Conservation (phyloP, 2,329 filamentous ascomycete genomes). For the Xylogone sp. region DNA sequence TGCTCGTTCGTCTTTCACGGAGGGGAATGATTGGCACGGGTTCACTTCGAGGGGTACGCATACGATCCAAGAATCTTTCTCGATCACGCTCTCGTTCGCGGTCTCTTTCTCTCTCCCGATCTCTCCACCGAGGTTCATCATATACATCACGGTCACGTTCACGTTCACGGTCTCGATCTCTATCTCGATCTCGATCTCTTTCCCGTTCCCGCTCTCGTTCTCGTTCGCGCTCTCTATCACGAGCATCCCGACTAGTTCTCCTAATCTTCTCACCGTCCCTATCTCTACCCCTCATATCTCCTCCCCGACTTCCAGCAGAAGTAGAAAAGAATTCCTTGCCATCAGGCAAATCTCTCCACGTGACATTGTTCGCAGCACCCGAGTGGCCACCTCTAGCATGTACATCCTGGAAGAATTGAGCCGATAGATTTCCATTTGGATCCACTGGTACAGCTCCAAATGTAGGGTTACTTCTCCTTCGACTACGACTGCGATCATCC, state of each 20-base stretch:
- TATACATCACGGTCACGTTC: conserved; percentile 24
- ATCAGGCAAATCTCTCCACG: conserved; percentile 15
- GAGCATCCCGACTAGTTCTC: background rate
- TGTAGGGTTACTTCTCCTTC: conserved; percentile 16
- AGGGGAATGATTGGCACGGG: background rate
- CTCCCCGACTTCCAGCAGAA: background rate
- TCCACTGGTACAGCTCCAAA: conserved; percentile 23
- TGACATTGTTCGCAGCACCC: conserved; percentile 15
- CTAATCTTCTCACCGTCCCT: background rate
- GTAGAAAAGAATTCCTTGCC: conserved; percentile 4
- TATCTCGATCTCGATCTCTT: background rate
- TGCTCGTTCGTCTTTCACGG: conserved; percentile 11
- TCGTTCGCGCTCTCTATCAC: conserved; percentile 20
- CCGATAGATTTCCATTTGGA: conserved; percentile 22
- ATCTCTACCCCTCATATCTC: background rate
- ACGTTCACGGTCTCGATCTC: conserved; percentile 26
- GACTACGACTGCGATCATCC: conserved; percentile 11
- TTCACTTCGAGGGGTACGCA: background rate
- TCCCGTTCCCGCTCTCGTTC: conserved; percentile 29
- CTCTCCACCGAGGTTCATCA: background rate
- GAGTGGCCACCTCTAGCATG: conserved; percentile 31
- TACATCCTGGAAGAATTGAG: conserved; percentile 28
- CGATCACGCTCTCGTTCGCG: conserved; percentile 27
- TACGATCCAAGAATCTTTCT: conserved; percentile 6
- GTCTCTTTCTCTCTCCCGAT: conserved; percentile 16